Evolutionary conservation across 208 protist species (phyloP).

Genomic region (Acanthamoeba healyi): DNA sequence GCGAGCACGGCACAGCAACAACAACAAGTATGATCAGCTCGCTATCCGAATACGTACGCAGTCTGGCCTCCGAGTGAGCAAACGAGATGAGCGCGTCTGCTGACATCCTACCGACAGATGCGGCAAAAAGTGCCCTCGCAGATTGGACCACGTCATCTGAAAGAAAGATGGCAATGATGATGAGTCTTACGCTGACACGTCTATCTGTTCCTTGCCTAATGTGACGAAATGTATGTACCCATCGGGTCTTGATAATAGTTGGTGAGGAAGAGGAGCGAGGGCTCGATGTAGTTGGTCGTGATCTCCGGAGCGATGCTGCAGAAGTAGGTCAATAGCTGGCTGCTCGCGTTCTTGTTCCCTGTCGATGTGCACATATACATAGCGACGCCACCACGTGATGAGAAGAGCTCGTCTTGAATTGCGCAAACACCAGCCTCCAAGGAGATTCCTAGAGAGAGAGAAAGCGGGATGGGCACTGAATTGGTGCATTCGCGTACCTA

Average conservation of each 20-base stretch:
- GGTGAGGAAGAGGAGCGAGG: slow-evolving; percentile 41
- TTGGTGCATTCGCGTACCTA: not conserved
- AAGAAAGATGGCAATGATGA: not conserved
- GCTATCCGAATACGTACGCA: slow-evolving; percentile 9
- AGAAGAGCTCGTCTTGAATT: no score
- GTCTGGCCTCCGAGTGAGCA: not conserved
- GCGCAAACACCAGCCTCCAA: no score
- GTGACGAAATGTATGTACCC: not conserved
- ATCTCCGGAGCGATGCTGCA: slow-evolving; percentile 21
- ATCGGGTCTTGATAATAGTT: slow-evolving; percentile 58
- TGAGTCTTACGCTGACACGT: not conserved
- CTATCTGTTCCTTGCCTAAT: not conserved
- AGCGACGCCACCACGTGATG: not conserved
- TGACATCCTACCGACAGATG: not conserved
- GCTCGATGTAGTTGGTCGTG: slow-evolving; percentile 5
- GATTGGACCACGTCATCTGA: slow-evolving; percentile 50
- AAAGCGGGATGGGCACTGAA: not conserved
- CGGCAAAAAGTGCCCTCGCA: not conserved
- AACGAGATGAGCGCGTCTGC: slow-evolving; percentile 12
- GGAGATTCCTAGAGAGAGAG: not conserved
- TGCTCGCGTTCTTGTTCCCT: slow-evolving; percentile 24
- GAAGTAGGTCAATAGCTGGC: slow-evolving; percentile 32
- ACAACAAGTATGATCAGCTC: no score
- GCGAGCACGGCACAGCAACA: not conserved
- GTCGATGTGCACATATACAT: not conserved